phyloP scores from a whole-genome alignment of 805 yeast genomes.

The Diddensiella transvaalensis region DNA sequence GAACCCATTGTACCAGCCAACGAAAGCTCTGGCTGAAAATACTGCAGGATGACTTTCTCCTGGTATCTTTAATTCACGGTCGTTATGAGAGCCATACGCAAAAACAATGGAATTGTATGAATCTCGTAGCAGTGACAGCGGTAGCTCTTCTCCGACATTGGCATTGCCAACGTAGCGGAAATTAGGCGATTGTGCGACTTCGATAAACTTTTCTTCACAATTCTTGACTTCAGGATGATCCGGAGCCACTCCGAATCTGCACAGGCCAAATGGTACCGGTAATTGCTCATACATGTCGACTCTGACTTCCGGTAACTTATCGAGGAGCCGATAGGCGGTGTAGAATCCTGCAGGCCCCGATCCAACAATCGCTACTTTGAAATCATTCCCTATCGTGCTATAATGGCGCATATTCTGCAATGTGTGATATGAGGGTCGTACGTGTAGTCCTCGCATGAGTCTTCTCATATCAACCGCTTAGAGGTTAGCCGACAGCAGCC shows the following conservation, averaged over 20 bases:
- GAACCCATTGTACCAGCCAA: slow-evolving; percentile 94
- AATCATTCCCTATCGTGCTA: neutral
- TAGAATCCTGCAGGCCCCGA: slow-evolving; percentile 97
- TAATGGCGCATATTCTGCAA: too few species aligned
- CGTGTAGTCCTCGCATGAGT: too few species aligned
- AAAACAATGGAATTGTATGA: slow-evolving; percentile 71
- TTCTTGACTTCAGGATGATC: slow-evolving; percentile 94
- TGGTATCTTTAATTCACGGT: slow-evolving; percentile 49
- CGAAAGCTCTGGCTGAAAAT: slow-evolving; percentile 77
- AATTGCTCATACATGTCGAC: slow-evolving; percentile 78
- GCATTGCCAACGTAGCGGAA: slow-evolving; percentile 71
- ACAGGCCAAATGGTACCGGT: slow-evolving; percentile 89
- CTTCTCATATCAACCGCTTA: too few species aligned
- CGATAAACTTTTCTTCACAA: slow-evolving; percentile 65
- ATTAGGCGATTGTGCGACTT: slow-evolving; percentile 37
- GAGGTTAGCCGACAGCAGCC: too few species aligned
- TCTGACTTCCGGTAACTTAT: slow-evolving; percentile 41
- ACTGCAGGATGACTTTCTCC: slow-evolving; percentile 64
- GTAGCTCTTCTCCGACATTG: slow-evolving; percentile 59
- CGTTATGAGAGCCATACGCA: slow-evolving; percentile 74
- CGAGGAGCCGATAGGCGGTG: slow-evolving; percentile 70
- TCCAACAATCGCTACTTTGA: slow-evolving; percentile 72
- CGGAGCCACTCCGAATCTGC: slow-evolving; percentile 97
- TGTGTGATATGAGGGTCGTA: too few species aligned
- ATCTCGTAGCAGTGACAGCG: slow-evolving; percentile 45